phyloP scores from a whole-genome alignment of 768 basidiomycete species.

The Mrakia frigida region DNA sequence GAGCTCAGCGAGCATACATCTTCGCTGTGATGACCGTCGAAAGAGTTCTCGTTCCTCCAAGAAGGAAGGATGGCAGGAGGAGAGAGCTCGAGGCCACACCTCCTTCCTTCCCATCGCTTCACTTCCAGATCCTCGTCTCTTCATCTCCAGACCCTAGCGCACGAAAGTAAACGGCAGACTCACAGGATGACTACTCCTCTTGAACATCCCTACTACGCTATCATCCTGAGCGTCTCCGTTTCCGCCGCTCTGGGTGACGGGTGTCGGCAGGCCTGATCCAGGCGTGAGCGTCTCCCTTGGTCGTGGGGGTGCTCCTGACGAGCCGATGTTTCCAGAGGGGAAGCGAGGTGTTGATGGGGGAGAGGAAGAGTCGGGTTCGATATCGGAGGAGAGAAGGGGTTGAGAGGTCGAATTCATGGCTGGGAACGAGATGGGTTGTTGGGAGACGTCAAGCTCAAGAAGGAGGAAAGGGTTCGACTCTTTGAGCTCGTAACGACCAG shows the following conservation, averaged over 20 bases:
- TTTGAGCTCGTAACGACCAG: no score
- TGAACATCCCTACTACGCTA: conserved; percentile 30
- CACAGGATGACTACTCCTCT: conserved; percentile 32
- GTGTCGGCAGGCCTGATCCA: conserved; percentile 14
- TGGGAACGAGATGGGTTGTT: not conserved
- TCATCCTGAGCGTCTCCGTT: conserved; percentile 12
- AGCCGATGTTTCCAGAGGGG: conserved; percentile 31
- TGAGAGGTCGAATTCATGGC: conserved; percentile 8
- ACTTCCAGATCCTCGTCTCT: not conserved
- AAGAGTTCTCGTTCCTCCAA: no score
- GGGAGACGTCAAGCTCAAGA: not conserved
- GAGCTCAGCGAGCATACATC: no score
- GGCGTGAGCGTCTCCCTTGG: conserved; percentile 6
- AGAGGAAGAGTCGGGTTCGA: conserved; percentile 21
- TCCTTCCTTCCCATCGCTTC: not conserved
- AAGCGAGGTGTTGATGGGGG: conserved; percentile 12
- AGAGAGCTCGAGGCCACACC: not conserved
- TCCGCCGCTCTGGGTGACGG: conserved; percentile 21
- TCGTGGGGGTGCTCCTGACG: not conserved
- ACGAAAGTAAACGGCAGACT: not conserved
- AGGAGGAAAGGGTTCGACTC: not conserved
- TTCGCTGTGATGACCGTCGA: no score
- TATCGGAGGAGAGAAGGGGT: conserved; percentile 25
- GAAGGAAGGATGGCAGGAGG: no score
- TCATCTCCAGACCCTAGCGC: not conserved